Evolutionary conservation across 2,329 filamentous ascomycete genomes (phyloP), one percentile per base, ranked within the genome.

Genomic region (Aspergillus phoenicis): DNA sequence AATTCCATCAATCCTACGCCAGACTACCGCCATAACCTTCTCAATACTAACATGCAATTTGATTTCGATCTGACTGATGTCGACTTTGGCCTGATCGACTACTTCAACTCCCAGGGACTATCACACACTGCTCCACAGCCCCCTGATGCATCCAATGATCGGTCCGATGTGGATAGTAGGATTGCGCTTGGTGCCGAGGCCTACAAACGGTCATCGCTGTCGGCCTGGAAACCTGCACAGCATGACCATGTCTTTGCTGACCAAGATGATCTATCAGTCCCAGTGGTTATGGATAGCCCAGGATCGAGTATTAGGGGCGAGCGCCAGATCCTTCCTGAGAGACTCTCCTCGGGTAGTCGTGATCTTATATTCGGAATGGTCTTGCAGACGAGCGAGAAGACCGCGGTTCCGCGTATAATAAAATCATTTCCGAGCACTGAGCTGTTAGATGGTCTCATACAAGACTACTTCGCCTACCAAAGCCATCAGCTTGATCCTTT

Each of bases 321-420:
- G 2, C 61, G 60, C 7, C 64, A 69, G 41, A 64, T 66, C 7
- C 60, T 72, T 1, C 66, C 64, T 1, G 71, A 73, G 24, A 62
- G 65, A 1, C 53, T 73, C 3, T 67, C 68, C 2, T 56, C 67
- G 2, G 67, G 66, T 8, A 81, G 78, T 20, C 82, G 87, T 3
- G 89, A 91, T 71, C 83, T 82, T 51, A 82, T 90, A 1, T 77
- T 91, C 58, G 87, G 84, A 10, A 81, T 90, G 60, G 84, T 91
- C 1, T 76, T 91, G 38, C 81, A 82, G 53, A 86, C 83, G 4
- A 88, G 84, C 66, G 64, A 75, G 76, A 67, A 83, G 73, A 75
- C 82, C 74, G 74, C 82, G 70, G 61, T 82, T 79, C 53, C 84
- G 86, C 20, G 85, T 83, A 17, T 83, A 81, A 73, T 78, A 15